Evolutionary conservation across 179 eudicot genomes (phyloP), one percentile per base, ranked within the genome.

Genomic region (Silene vulgaris): DNA sequence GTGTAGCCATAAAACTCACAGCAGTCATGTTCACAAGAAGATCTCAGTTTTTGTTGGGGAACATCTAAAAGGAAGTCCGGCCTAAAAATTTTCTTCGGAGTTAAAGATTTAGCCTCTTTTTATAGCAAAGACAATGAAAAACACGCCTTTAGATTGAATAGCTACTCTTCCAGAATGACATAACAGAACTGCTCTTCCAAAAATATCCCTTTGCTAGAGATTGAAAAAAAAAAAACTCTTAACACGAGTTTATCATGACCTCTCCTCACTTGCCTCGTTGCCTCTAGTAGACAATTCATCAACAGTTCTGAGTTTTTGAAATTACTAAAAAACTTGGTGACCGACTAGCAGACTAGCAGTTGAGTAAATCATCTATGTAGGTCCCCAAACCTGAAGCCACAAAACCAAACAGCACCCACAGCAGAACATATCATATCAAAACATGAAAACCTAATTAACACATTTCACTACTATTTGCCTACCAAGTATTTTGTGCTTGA

Each of bases 261-360:
- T 40, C 48, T 40, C 52, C 14, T 45, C 13, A 45, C 52, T 9
- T 45, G 52, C 52, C 52, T 45, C 14, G 0, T 45, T 45, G 11
- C 14, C 14, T 45, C 52, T 45, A 9, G 65, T 62, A 20, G 11
- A 65, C 19, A 28, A 67, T 16, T 67, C 73, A 69, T 43, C 73
- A 45, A 23, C 19, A 20, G 23, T 48, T 48, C 61, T 6, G 19
- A 17, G 73, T 52, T 52, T 71, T 14, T 61, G 30, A 52, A 48
- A 70, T 3, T 16, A 69, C 3, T 17, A 20, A 70, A 23, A 71
- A 23, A 23, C 26, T 3, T 14, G 0, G 28, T 11, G 13, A 60
- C 0, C 4, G 13, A 13, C 35, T 13, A 21, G 1, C 30, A 63
- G 29, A 13, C 67, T 14, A 23, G 5, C 14, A 63, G 35, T 23